Base-by-base conservation (phyloP, 2,329 filamentous ascomycete species). In the Colletotrichum euphorbiae region DNA sequence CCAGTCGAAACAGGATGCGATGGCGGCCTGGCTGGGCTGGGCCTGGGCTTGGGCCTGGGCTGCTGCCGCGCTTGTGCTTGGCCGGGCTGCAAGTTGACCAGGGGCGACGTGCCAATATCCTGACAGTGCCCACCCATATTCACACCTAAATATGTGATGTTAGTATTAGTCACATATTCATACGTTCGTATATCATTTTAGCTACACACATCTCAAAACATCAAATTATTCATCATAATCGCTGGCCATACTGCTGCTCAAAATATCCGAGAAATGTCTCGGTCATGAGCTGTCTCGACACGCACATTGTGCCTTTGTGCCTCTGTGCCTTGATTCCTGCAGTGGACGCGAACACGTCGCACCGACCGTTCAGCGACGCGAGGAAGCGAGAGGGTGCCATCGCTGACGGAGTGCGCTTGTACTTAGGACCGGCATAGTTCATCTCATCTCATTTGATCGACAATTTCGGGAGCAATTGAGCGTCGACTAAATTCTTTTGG, bases 71-170 rank as follows among this genome's bases (percentile, higher is more conserved):
- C 4, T 15, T 15, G 51, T 42, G 36, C 21, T 48, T 67, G 45
- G 51, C 24, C 38, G 61, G 24, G 12, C 38, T 40, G 43, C 7
- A 6, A 6, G 24, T 6, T 9, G 50, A 62, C 42, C 12, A 45
- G 52, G 65, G 60, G 38, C n/a, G 60, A 54, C 28, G 28, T 65
- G 66, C 66, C 66, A 61, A 55, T 55, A 69, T n/a, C n/a, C n/a
- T n/a, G n/a, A n/a, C n/a, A n/a, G n/a, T n/a, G n/a, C n/a, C n/a
- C n/a, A n/a, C n/a, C n/a, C n/a, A n/a, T n/a, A n/a, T n/a, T n/a
- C n/a, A n/a, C n/a, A n/a, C n/a, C n/a, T n/a, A n/a, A n/a, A n/a
- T n/a, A n/a, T n/a, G n/a, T n/a, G n/a, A n/a, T n/a, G n/a, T n/a
- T n/a, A n/a, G n/a, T n/a, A n/a, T n/a, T n/a, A n/a, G n/a, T n/a